These are phyloP conservation scores for Lachnellula subtilissima DNA, from an alignment of 2,329 filamentous ascomycete genomes.

Conservation along the genomic window DNA sequence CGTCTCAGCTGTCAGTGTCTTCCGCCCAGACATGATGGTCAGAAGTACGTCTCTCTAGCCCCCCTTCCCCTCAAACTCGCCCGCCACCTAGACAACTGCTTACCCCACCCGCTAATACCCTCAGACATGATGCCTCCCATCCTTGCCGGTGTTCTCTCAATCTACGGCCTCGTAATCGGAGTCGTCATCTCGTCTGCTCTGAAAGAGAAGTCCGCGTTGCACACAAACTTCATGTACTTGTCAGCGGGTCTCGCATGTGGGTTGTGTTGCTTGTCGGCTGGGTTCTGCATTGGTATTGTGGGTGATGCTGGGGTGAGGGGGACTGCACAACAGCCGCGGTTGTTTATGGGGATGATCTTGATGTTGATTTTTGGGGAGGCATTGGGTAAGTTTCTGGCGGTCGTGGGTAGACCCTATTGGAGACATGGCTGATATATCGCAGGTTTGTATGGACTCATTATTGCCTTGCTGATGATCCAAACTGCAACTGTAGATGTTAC, in stretches of 20 bases:
- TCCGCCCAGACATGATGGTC: constrained; percentile 93
- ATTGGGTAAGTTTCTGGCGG: constrained; percentile 50
- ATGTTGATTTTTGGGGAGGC: constrained; percentile 81
- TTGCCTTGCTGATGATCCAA: constrained; percentile 97
- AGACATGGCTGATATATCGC: not conserved
- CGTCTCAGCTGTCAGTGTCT: constrained; percentile 94
- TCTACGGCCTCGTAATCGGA: constrained; percentile 84
- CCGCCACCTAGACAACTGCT: not conserved
- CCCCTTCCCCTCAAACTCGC: not conserved
- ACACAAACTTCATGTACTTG: constrained; percentile 76
- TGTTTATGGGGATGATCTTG: constrained; percentile 73
- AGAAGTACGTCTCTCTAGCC: constrained; percentile 69
- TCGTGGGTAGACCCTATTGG: not conserved
- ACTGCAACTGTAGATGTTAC: constrained; percentile 61
- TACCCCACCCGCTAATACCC: not conserved
- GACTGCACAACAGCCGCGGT: constrained; percentile 61
- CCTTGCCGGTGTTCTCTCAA: constrained; percentile 99
- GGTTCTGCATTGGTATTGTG: constrained; percentile 73
- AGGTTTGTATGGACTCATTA: constrained; percentile 98
- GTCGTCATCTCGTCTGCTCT: constrained; percentile 76
- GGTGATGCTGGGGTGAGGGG: constrained; percentile 83
- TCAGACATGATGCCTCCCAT: constrained; percentile 97
- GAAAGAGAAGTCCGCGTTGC: constrained; percentile 64
- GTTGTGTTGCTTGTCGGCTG: constrained; percentile 72
- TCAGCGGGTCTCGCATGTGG: constrained; percentile 76